Evolutionary conservation across 192 early-diverging fungal genomes (phyloP), one percentile per base, ranked within the genome.

Genomic region (Backusella sp.): DNA sequence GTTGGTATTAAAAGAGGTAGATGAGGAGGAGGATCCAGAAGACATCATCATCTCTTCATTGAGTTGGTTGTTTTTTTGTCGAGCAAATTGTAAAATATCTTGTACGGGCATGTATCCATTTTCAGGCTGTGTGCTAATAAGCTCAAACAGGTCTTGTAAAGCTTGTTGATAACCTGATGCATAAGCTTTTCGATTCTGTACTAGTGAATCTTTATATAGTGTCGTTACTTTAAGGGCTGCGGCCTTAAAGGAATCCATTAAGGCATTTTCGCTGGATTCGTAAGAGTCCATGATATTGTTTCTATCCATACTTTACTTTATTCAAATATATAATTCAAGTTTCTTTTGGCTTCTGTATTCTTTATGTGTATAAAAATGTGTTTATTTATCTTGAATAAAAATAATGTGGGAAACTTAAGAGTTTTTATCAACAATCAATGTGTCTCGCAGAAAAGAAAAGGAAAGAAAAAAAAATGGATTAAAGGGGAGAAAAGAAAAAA

Each of bases 161-260:
- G 85, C 85, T 21, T 86, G 84, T 53, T 88, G 82, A 76, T 88
- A 88, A 26, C 87, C 87, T 26, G 84, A 78, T 15, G 79, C 82
- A 73, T 84, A 86, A 28, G 84, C 81, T 56, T 82, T 81, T 17
- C 83, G 75, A n/a, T 88, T 86, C 49, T 82, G 83, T 23, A 83
- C 82, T n/a, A 86, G 76, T 3, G 87, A 83, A 56, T 88, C 87
- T 73, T 88, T 88, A 76, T 88, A 88, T 11, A 88, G 78, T 30
- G 82, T 84, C 2, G 87, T 86, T 23, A 88, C 87, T 32, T 82
- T 84, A 15, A 82, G 75, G 17, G 87, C 87, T 21, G 87, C 83
- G 36, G 85, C 83, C 52, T 86, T 88, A 75, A 88, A 88, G 1
- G 87, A 88, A 44, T 80, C 78, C 72, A 88, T 69, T 3, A 88